phyloP scores from a whole-genome alignment of 768 basidiomycete genomes.

The Ephemerocybe angulata region DNA sequence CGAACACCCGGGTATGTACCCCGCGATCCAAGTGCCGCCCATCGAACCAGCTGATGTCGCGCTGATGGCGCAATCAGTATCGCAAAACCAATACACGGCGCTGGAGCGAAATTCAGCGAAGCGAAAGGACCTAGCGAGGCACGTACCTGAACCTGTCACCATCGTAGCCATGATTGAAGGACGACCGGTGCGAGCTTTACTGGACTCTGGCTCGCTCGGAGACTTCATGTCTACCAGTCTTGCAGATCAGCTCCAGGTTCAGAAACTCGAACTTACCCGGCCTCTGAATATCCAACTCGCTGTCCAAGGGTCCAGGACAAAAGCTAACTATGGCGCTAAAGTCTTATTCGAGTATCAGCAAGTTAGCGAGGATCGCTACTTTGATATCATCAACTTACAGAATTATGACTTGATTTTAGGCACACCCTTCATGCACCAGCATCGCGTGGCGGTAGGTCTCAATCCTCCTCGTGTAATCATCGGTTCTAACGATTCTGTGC shows the following conservation, averaged over 20 bases:
- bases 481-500: slow-evolving; percentile 17
- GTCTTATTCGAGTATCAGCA: slow-evolving; percentile 31
- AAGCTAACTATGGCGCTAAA: slow-evolving; percentile 26
- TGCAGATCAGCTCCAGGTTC: slow-evolving; percentile 33
- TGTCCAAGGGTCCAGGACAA: slow-evolving; percentile 36
- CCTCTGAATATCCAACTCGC: slow-evolving; percentile 38
- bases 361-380: slow-evolving; percentile 31
- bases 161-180: slow-evolving; percentile 31
- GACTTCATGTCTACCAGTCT: slow-evolving; percentile 33
- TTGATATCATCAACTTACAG: no score
- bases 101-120: slow-evolving; percentile 11
- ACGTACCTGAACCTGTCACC: slow-evolving; percentile 30
- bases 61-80: slow-evolving; percentile 5
- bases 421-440: slow-evolving; percentile 36
- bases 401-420: slow-evolving; percentile 41
- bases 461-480: slow-evolving; percentile 25
- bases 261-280: slow-evolving; percentile 19
- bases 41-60: slow-evolving; percentile 3
- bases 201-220: slow-evolving; percentile 40
- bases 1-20: no score
- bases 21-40: no score
- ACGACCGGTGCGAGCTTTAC: slow-evolving; percentile 26
- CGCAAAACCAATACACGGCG: no score
- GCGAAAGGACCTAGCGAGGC: slow-evolving; percentile 3
- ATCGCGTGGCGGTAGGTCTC: slow-evolving; percentile 23